Base-by-base conservation (phyloP, 2,329 filamentous ascomycete species). In the Fusarium drepaniforme region DNA sequence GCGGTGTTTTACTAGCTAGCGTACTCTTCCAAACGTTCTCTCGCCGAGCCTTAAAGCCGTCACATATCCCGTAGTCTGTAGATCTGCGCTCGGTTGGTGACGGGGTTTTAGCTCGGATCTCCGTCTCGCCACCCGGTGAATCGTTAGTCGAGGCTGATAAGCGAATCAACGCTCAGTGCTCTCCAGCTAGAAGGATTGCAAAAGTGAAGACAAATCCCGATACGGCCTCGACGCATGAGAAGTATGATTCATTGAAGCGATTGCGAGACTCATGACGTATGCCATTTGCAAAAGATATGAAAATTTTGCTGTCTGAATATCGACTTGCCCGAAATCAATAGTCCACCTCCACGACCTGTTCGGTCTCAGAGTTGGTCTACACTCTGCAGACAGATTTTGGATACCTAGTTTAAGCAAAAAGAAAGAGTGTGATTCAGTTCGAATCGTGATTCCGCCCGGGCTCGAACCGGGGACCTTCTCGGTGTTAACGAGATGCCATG, bases 401-500 rank as follows among this genome's bases (percentile, higher is more conserved):
- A n/a, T n/a, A n/a, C n/a, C n/a, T n/a, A n/a, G 5, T n/a, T 16
- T 1, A 0, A 12, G n/a, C 37, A 75, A 74, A 53, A 53, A 53
- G 49, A 53, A 33, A 53, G 12, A 18, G 15, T 12, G 6, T 5
- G 2, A 53, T 8, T 33, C 28, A 2, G 8, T n/a, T 2, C 8
- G 49, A n/a, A n/a, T 15, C 28, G 62, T 71, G 75, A 56, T 77
- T 77, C 66, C 64, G 70, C 67, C 74, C 68, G 74, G 74, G 73
- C 58, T 74, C 58, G 73, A 76, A 76, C 75, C 69, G 58, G 61
- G 70, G 70, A 77, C 67, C 70, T 77, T 77, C 72, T 77, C 70
- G 61, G 75, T 77, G 72, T 76, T 75, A 75, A 66, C 70, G 67
- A 75, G 72, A 76, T 76, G 67, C 69, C 74, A 76, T 76, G 70